These are phyloP conservation scores for Epichloe gansuensis DNA, from an alignment of 2,329 filamentous ascomycete species.

Conservation along the genomic window DNA sequence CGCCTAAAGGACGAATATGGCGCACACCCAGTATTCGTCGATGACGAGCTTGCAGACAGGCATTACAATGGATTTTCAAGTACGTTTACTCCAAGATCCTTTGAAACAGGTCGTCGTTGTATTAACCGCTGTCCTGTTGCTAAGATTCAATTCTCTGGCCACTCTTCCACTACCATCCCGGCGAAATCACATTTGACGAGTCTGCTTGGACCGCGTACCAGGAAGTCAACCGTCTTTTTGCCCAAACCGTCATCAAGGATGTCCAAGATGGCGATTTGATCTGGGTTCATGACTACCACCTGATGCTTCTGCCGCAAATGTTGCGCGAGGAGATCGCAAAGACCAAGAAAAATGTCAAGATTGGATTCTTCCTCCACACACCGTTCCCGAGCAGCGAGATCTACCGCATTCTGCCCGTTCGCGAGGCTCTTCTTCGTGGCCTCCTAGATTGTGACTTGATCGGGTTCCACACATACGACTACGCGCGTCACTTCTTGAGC, in stretches of 20 bases:
- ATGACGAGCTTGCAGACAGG: constrained; percentile 82
- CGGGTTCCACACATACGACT: constrained; percentile 98
- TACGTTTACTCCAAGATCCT: constrained; percentile 31
- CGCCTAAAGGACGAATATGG: constrained; percentile 78
- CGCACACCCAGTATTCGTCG: constrained; percentile 84
- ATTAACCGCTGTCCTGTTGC: not conserved
- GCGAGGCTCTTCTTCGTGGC: constrained; percentile 76
- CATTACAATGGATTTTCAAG: constrained; percentile 99
- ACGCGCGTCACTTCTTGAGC: constrained; percentile 93
- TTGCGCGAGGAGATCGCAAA: constrained; percentile 77
- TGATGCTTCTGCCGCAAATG: constrained; percentile 95
- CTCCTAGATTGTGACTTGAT: constrained; percentile 90
- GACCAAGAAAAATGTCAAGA: constrained; percentile 82
- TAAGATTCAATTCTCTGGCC: constrained; percentile 95
- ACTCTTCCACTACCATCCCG: constrained; percentile 95
- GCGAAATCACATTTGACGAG: constrained; percentile 97
- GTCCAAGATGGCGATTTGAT: constrained; percentile 89
- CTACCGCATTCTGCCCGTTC: constrained; percentile 86
- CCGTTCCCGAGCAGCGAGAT: constrained; percentile 96
- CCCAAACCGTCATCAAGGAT: constrained; percentile 73
- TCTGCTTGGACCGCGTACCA: constrained; percentile 86
- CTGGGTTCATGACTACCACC: constrained; percentile 97
- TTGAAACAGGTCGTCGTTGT: not conserved
- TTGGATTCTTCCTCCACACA: constrained; percentile 96
- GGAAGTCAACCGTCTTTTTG: constrained; percentile 86